Evolutionary conservation across 225 moss, liverwort and hornwort genomes (phyloP), one percentile per base, ranked within the genome.

Genomic region (Anthoceros angustus): DNA sequence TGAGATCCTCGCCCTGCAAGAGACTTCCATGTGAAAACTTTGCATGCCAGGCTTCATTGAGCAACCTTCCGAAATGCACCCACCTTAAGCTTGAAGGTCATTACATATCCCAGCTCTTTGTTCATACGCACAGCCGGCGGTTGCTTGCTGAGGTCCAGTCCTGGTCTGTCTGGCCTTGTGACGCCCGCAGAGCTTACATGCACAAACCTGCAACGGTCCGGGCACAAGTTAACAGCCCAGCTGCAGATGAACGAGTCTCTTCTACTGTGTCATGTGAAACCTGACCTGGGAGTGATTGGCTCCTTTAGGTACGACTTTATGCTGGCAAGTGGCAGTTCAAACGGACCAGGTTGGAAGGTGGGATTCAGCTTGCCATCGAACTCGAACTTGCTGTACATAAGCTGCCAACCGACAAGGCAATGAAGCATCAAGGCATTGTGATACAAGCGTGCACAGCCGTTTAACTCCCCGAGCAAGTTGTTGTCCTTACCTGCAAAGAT

Each of bases 111-210:
- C 12, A 95, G 78, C 66, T 95, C 90, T 73, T 86, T 86, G 74
- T 95, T 95, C 76, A 90, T 80, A 40, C 90, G 80, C 65, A 95
- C 94, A 64, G 94, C 94, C 9, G 94, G 94, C 26, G 94, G 94
- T 45, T 95, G 94, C 64, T 86, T 95, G 78, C 77, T 87, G 3
- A 95, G 69, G 71, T 95, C 94, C 49, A 95, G 67, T 18, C 90
- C 94, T 15, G 90, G 94, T 65, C 90, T 75, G 25, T 95, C 88
- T 0, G 88, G 88, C 70, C 94, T 80, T 24, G 94, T 95, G 25
- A 78, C 90, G 61, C 94, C 94, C 25, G 90, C 94, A 6, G 90
- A 90, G 39, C 90, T 80, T 60, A 95, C 72, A 69, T 95, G 90
- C 61, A 90, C 80, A 71, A 95, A 83, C 74, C 81, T 81, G 75